phyloP scores from a whole-genome alignment of 2,329 filamentous ascomycete species.

The Fusarium coicis region DNA sequence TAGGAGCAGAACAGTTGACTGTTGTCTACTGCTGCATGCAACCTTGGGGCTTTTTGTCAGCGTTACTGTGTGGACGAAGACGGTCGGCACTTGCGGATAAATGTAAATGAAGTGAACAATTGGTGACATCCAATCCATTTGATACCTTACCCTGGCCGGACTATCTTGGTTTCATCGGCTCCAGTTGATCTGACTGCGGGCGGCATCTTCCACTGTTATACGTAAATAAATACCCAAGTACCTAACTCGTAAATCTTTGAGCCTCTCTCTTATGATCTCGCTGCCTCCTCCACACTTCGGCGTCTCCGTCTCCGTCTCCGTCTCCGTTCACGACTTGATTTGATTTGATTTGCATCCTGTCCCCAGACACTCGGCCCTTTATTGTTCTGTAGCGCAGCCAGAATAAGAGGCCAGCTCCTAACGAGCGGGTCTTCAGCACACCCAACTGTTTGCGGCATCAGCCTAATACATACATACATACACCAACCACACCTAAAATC shows the following conservation, averaged over 20 bases:
- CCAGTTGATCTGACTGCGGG: background rate
- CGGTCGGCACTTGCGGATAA: background rate
- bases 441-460: conserved; percentile 21
- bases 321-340: conserved; percentile 9
- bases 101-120: background rate
- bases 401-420: background rate
- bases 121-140: conserved; percentile 16
- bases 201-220: conserved; percentile 24
- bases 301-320: conserved; percentile 27
- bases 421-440: background rate
- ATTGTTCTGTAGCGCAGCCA: background rate
- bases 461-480: conserved; percentile 25
- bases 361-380: conserved; percentile 30
- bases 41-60: conserved; percentile 10
- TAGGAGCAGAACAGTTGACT: conserved; percentile 17
- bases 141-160: background rate
- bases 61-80: background rate
- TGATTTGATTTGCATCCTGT: background rate
- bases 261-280: background rate
- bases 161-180: conserved; percentile 7
- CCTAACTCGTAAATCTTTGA: background rate
- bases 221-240: background rate
- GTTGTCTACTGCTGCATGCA: conserved; percentile 6
- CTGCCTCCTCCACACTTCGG: conserved; percentile 25
- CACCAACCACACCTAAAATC: conserved; percentile 1